phyloP scores from a whole-genome alignment of 2,329 filamentous ascomycete genomes.

The Elsinoe perseae region DNA sequence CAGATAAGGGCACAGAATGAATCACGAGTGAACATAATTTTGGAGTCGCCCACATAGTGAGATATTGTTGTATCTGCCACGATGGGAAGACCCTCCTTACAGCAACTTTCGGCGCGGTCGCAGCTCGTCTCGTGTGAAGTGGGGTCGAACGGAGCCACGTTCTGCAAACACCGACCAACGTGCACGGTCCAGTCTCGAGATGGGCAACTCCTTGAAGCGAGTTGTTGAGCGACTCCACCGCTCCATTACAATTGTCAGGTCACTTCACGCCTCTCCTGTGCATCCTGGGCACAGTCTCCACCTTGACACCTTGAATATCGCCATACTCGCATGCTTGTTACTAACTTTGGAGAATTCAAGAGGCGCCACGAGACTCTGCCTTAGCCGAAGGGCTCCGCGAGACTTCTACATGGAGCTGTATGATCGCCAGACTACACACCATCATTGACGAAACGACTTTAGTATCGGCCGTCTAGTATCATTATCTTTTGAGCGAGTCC shows the following conservation, averaged over 20 bases:
- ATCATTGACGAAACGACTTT: background rate
- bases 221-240: background rate
- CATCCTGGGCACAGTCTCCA: too few species aligned
- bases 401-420: conserved; percentile 5
- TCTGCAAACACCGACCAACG: background rate
- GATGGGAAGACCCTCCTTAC: background rate
- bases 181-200: conserved; percentile 2
- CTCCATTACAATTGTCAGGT: background rate
- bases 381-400: background rate
- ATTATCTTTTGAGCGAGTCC: background rate
- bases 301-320: too few species aligned
- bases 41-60: too few species aligned
- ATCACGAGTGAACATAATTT: too few species aligned
- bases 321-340: background rate
- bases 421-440: background rate
- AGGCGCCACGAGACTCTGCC: background rate
- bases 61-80: too few species aligned
- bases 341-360: background rate
- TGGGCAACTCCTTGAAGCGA: conserved; percentile 2
- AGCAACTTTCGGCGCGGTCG: background rate
- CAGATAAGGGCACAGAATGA: background rate
- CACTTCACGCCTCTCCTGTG: background rate
- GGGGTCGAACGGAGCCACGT: background rate
- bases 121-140: background rate
- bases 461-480: background rate